A percentile compares a stretch with the other conserved stretches of the same genome.
Evolutionary conservation across 176 grass and related monocot species (phyloP).

Genomic region (Carex cristatella): DNA sequence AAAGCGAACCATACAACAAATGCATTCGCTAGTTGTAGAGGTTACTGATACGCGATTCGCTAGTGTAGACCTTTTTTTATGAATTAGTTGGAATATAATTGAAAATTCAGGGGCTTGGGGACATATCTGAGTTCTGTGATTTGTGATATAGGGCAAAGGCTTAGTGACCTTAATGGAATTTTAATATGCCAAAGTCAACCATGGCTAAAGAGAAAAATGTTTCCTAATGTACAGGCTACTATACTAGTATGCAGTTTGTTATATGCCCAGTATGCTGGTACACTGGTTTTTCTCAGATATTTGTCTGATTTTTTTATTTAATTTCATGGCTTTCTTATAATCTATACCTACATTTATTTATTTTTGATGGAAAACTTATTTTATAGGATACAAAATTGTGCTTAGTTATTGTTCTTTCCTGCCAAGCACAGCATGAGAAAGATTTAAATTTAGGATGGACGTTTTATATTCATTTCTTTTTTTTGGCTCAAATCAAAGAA

Average conservation of each 20-base stretch:
- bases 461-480: background rate
- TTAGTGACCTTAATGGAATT: background rate
- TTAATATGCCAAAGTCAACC: background rate
- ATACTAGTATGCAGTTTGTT: background rate
- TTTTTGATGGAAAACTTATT: background rate
- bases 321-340: background rate
- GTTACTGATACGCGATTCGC: background rate
- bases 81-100: background rate
- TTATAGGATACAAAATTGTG: background rate
- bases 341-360: background rate
- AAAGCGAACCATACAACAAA: background rate
- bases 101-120: background rate
- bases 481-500: background rate
- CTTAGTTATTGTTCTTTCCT: background rate
- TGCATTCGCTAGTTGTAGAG: background rate
- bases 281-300: background rate
- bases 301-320: background rate
- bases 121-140: background rate
- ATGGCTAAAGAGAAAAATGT: background rate
- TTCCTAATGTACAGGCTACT: background rate
- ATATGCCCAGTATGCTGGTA: background rate
- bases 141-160: background rate
- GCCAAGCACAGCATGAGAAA: background rate
- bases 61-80: background rate
- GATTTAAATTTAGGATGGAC: background rate